Conservation (phyloP, 768 basidiomycete species). For the Pilatotrama ljubarskyi region DNA sequence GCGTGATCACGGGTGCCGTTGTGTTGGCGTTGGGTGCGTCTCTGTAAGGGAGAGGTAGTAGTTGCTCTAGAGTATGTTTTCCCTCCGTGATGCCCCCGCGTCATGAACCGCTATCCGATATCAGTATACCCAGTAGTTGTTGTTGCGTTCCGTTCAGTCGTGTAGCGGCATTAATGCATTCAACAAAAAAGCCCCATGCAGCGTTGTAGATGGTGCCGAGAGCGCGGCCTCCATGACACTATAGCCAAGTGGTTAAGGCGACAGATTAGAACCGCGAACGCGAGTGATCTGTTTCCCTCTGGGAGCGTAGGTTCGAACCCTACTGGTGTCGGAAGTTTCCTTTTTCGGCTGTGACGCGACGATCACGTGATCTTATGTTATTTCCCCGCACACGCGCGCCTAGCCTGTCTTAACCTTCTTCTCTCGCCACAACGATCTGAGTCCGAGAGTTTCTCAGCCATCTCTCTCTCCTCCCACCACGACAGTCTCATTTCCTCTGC, state of each 20-base stretch:
- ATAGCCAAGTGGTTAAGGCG: constrained; percentile 13
- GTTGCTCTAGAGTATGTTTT: constrained; percentile 20
- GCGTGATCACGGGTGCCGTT: constrained; percentile 36
- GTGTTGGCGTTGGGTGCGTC: constrained; percentile 35
- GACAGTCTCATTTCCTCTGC: background rate
- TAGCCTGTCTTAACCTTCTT: background rate
- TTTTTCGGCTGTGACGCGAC: constrained; percentile 11
- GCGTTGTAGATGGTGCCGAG: background rate
- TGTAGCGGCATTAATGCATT: background rate
- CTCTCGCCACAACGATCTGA: constrained; percentile 1
- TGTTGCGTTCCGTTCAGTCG: constrained; percentile 7
- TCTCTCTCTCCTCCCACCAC: background rate
- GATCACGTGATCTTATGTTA: constrained; percentile 1
- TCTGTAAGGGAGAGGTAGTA: constrained; percentile 20
- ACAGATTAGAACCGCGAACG: background rate
- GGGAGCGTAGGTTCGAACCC: constrained; percentile 10
- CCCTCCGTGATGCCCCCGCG: constrained; percentile 5
- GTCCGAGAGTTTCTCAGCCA: constrained; percentile 10
- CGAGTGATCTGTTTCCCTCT: constrained; percentile 4
- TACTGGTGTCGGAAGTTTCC: constrained; percentile 3
- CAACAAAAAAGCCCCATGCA: background rate
- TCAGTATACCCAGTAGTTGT: constrained; percentile 22
- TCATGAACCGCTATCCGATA: constrained; percentile 16
- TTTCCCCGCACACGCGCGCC: constrained; percentile 10
- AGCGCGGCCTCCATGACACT: background rate